Evolutionary conservation across 179 eudicot genomes (phyloP).

Genomic region (Drosera spatulata): DNA sequence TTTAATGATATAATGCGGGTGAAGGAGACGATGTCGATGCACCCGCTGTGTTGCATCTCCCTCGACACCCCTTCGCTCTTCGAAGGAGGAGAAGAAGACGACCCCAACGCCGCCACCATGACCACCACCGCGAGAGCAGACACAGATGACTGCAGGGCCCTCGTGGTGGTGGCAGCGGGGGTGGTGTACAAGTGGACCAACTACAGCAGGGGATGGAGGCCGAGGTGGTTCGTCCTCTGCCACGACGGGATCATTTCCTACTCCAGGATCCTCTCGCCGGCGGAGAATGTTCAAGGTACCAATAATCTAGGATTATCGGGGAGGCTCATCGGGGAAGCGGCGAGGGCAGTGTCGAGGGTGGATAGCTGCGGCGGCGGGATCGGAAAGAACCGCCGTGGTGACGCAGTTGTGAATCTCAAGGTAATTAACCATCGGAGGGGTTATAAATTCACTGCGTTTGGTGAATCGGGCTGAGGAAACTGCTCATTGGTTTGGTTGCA

Average conservation of each 20-base stretch:
- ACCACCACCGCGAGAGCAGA: constrained; percentile 36
- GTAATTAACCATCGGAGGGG: constrained; percentile 13
- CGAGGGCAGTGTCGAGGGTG: constrained; percentile 18
- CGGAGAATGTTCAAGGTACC: neutral
- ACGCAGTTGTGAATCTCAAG: constrained; percentile 62
- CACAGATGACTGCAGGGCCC: constrained; percentile 24
- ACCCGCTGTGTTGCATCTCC: constrained; percentile 73
- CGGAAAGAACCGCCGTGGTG: constrained; percentile 13
- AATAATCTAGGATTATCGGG: constrained; percentile 4
- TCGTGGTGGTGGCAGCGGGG: constrained; percentile 49
- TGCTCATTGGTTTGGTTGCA: too few species aligned
- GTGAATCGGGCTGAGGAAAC: too few species aligned
- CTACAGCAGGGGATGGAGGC: constrained; percentile 89
- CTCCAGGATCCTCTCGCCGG: constrained; percentile 42
- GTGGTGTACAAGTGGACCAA: constrained; percentile 79
- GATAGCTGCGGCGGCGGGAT: constrained; percentile 19
- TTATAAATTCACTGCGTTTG: too few species aligned
- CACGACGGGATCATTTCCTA: constrained; percentile 53
- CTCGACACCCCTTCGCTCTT: constrained; percentile 38
- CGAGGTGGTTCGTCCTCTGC: constrained; percentile 76
- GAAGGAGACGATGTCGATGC: constrained; percentile 35
- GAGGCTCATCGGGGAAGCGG: constrained; percentile 44
- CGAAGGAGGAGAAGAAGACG: constrained; percentile 24
- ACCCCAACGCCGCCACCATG: too few species aligned
- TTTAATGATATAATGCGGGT: constrained; percentile 50